A percentile compares a stretch with the other conserved stretches of the same genome.
Evolutionary conservation across 208 protist genomes (phyloP).

Genomic region (Crithidia fasciculata): DNA sequence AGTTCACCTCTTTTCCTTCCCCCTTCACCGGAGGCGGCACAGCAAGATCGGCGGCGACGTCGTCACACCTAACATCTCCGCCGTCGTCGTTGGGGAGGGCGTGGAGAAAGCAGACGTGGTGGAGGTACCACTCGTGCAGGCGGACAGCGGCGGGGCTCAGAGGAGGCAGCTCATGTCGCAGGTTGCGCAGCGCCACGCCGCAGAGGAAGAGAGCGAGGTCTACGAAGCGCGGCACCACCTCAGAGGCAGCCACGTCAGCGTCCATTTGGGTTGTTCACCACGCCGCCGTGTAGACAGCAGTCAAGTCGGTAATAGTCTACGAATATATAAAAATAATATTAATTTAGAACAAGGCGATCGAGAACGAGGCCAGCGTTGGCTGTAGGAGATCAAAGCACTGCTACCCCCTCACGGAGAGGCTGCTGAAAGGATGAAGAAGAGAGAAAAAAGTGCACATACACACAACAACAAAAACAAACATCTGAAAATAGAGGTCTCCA

Average conservation of each 20-base stretch:
- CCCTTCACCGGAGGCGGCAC: not conserved
- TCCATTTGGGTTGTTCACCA: conserved; percentile 11
- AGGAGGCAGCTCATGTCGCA: conserved; percentile 21
- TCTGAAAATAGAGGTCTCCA: too few relatives aligned
- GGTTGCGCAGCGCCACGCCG: conserved; percentile 33
- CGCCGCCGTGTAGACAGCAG: too few relatives aligned
- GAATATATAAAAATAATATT: too few relatives aligned
- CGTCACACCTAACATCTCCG: not conserved
- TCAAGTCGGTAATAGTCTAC: too few relatives aligned
- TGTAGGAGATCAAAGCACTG: too few relatives aligned
- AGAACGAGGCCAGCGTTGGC: too few relatives aligned
- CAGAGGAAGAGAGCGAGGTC: conserved; percentile 74
- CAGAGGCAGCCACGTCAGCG: conserved; percentile 20
- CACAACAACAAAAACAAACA: too few relatives aligned
- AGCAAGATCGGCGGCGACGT: not conserved
- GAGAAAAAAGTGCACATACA: not conserved
- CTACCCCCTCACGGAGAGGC: too few relatives aligned
- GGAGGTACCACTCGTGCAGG: conserved; percentile 58
- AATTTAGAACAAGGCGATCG: too few relatives aligned
- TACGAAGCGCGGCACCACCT: conserved; percentile 43
- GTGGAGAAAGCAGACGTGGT: conserved; percentile 51
- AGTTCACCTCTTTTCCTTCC: conserved; percentile 29
- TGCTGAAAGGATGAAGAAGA: not conserved
- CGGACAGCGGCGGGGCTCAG: conserved; percentile 16
- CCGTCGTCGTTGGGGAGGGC: conserved; percentile 28